Base-by-base conservation (phyloP, 345 rosid genomes). In the Angophora floribunda region DNA sequence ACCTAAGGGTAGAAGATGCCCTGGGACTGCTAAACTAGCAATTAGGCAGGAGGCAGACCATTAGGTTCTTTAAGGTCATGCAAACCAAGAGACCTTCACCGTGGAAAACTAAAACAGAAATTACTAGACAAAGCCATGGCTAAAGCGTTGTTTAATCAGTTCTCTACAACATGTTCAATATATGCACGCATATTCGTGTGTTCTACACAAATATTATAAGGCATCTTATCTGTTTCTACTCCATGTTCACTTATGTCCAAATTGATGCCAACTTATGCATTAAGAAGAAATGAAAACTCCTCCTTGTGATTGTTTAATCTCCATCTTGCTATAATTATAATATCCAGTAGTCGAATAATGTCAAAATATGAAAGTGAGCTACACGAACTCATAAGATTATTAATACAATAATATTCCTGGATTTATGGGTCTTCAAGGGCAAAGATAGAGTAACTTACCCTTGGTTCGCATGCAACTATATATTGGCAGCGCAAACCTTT, bases 401-500 rank as follows among this genome's bases (percentile, higher is more conserved):
- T 44, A 70, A 36, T 19, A 70, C 82, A 36, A 70, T 19, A 36
- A 75, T 75, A 75, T 75, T 75, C 82, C 82, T 5, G 49, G 82
- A 75, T 63, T 17, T 17, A 63, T 1, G 36, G 19, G 41, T 63
- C 75, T 63, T 63, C 75, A 36, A 63, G 52, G 52, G 51, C 55
- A 45, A 44, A n/a, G 55, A 55, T 67, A 32, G 63, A 86, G 89
- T 63, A 88, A 70, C 91, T 88, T 93, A 97, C 99, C 92, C 89
- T 93, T 90, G 99, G 99, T 94, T 96, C 98, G 87, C 97, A 94
- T 88, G 99, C 99, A 91, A 97, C 98, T 80, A 97, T 92, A 93
- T 97, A 97, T 89, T 97, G 98, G 91, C 99, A 97, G 89, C 97
- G 99, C 89, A 97, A 90, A 91, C 99, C 99, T 93, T 96, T 96